Base-by-base conservation (phyloP, 768 basidiomycete genomes). In the Phaffia australis region DNA sequence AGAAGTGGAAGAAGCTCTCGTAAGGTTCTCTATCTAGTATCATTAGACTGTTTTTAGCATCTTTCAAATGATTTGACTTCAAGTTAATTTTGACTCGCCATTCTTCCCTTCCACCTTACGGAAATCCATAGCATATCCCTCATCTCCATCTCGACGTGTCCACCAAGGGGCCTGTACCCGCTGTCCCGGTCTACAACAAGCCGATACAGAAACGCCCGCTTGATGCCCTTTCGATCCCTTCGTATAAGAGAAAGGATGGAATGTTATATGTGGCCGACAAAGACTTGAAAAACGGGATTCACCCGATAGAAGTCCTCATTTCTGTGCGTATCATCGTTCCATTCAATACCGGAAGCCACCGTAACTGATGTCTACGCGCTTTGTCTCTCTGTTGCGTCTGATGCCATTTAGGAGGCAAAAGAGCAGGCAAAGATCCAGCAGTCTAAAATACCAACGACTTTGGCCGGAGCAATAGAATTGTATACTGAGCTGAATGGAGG, bases 401-500 rank as follows among this genome's bases (percentile, higher is more conserved):
- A 23, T n/a, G 9, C 8, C 21, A 19, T 42, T 23, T 25, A 64
- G 63, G 64, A 65, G 25, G 64, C 64, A 9, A 65, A 58, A 35
- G 50, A 65, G 6, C 29, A 51, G 7, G 64, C 64, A 14, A 32
- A 29, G 46, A 50, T 32, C 23, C 56, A 65, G 50, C 32, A 52
- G 23, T 57, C 64, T 29, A 48, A 59, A 1, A 35, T 65, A 19
- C 64, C 64, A 15, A 15, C 21, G 7, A 42, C 64, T 48, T 32
- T 65, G n/a, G 48, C 42, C 0, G 47, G 32, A 7, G 64, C 64
- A 15, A 46, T 60, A 35, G 48, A n/a, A 1, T 59, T 65, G 11
- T 65, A 65, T 23, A 30, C 21, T 23, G 64, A 65, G 49, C 64
- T 65, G 48, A 65, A 65, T 59, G 29, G 11, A 21, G 62, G 57